Conservation (phyloP, 2,329 filamentous ascomycete genomes). For the Talaromyces rugulosus region DNA sequence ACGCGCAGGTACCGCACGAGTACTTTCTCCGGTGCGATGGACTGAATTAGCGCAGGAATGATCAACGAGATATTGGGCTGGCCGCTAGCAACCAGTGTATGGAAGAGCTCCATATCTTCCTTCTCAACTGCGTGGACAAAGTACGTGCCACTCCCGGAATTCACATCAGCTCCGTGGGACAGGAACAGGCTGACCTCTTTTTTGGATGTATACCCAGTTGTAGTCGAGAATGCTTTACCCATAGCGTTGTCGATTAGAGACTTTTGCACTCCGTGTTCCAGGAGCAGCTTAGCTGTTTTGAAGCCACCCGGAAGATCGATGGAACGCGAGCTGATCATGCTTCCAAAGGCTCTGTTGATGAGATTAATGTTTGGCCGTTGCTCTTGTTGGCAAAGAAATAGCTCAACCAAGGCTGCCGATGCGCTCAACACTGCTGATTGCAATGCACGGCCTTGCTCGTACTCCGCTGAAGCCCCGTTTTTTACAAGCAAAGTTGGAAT, state of each 20-base stretch:
- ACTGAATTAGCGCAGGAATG: not conserved
- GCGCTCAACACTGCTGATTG: not conserved
- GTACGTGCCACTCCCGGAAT: not conserved
- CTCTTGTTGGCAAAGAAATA: not conserved
- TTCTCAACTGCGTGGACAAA: not conserved
- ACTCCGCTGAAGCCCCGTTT: conserved; percentile 54
- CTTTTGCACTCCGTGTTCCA: conserved; percentile 1
- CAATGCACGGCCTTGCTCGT: conserved; percentile 24
- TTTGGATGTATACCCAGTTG: not conserved
- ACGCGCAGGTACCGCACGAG: not conserved
- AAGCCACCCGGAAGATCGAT: not conserved
- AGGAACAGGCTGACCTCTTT: conserved; percentile 1
- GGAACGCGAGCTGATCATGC: not conserved
- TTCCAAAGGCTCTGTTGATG: not conserved
- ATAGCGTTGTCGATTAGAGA: conserved; percentile 1
- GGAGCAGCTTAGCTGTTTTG: not conserved
- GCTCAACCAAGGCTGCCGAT: not conserved
- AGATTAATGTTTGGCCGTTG: not conserved
- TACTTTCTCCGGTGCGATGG: not conserved
- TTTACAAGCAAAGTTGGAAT: conserved; percentile 49
- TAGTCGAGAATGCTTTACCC: not conserved
- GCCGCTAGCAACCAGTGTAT: not conserved
- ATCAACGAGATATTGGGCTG: not conserved
- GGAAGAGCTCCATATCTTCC: conserved; percentile 3
- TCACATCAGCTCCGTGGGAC: conserved; percentile 3